Conservation (phyloP, 2,329 filamentous ascomycete species). For the Spiromastix sp. region DNA sequence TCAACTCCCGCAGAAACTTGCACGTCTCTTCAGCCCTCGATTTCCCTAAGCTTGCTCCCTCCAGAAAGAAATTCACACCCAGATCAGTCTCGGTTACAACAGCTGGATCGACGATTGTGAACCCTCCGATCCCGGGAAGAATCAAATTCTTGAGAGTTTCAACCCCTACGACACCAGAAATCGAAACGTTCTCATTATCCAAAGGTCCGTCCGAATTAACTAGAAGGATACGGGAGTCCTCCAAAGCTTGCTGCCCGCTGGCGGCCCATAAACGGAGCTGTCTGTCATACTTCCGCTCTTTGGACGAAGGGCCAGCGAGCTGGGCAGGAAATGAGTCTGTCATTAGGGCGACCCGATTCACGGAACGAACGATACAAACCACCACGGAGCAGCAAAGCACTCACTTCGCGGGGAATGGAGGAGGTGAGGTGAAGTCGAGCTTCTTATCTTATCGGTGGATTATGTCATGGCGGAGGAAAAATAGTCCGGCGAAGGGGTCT, state of each 20-base stretch:
- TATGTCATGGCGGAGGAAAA: no score
- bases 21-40: conserved; percentile 69
- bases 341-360: no score
- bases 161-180: conserved; percentile 74
- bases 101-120: conserved; percentile 78
- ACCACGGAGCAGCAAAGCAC: no score
- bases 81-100: conserved; percentile 72
- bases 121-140: conserved; percentile 79
- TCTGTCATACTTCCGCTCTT: conserved; percentile 78
- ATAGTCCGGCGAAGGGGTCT: no score
- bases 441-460: no score
- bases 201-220: conserved; percentile 56
- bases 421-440: no score
- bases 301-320: conserved; percentile 43
- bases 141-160: conserved; percentile 97
- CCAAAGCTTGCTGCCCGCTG: conserved; percentile 78
- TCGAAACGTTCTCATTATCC: conserved; percentile 29
- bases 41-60: conserved; percentile 64
- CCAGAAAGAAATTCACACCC: conserved; percentile 94
- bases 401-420: no score
- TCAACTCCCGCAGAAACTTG: conserved; percentile 72
- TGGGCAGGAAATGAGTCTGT: conserved; percentile 25
- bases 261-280: conserved; percentile 94
- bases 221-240: conserved; percentile 82
- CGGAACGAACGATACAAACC: no score